These are phyloP conservation scores for Solanum bulbocastanum DNA, from an alignment of 257 asterid genomes.

Conservation along the genomic window DNA sequence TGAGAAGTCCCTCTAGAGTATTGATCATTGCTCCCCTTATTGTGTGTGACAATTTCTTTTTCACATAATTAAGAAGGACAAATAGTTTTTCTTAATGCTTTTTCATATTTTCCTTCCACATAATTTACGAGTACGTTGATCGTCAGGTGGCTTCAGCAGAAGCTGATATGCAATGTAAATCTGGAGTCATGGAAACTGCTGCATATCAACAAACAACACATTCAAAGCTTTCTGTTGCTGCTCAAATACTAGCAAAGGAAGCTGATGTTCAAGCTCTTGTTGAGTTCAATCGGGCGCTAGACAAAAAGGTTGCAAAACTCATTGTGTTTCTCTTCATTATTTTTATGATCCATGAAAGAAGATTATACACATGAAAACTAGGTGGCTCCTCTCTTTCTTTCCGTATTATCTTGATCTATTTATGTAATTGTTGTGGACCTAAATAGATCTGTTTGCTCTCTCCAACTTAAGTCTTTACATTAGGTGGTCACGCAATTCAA, in stretches of 20 bases:
- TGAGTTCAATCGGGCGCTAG: conserved; percentile 69
- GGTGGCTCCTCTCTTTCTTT: neutral
- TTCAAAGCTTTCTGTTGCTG: conserved; percentile 28
- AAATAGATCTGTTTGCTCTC: neutral
- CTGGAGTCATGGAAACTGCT: conserved; percentile 25
- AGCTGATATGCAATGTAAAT: conserved; percentile 26
- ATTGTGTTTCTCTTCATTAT: neutral
- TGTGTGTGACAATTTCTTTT: neutral
- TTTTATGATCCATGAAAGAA: neutral
- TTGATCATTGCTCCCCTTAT: neutral
- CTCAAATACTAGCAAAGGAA: conserved; percentile 72
- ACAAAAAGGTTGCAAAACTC: conserved; percentile 53
- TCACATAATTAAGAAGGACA: neutral
- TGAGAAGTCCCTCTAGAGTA: neutral
- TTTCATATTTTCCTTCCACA: neutral
- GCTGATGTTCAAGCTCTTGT: conserved; percentile 87
- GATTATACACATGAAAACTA: neutral
- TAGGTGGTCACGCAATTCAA: neutral
- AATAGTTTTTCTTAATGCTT: neutral
- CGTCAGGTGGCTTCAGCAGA: conserved; percentile 43
- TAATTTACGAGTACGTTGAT: neutral
- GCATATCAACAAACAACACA: conserved; percentile 25
- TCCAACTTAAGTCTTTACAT: neutral
- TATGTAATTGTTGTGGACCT: neutral
- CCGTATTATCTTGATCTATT: neutral